Percentiles rank a stretch among this genome's conserved stretches.
Conservation (phyloP, 371 early-diverging fungal genomes). For the Rhizopus delemar region DNA sequence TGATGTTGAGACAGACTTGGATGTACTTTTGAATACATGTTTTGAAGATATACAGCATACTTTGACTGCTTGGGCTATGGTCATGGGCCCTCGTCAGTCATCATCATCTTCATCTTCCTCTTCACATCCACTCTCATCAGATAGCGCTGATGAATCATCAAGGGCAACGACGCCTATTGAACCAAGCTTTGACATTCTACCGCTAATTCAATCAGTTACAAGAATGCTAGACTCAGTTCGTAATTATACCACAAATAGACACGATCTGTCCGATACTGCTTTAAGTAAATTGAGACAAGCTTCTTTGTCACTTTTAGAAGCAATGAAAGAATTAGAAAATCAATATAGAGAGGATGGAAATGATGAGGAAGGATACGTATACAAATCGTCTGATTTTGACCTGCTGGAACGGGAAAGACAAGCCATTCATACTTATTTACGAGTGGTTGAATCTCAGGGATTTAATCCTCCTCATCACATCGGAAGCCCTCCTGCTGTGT, state of each 20-base stretch:
- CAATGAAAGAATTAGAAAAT: slow-evolving; percentile 42
- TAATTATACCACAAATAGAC: slow-evolving; percentile 46
- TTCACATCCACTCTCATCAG: not conserved
- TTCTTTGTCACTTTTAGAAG: slow-evolving; percentile 31
- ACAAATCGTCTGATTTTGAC: slow-evolving; percentile 36
- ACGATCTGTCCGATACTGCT: slow-evolving; percentile 37
- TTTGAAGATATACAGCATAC: slow-evolving; percentile 44
- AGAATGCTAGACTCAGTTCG: slow-evolving; percentile 43
- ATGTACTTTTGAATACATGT: slow-evolving; percentile 35
- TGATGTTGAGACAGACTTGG: slow-evolving; percentile 49
- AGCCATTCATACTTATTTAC: slow-evolving; percentile 37
- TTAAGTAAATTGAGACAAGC: slow-evolving; percentile 38
- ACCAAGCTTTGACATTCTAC: slow-evolving; percentile 35
- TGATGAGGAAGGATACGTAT: slow-evolving; percentile 31
- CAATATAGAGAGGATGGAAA: slow-evolving; percentile 34
- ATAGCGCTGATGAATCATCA: not conserved
- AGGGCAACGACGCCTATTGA: not conserved
- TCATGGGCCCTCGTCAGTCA: slow-evolving; percentile 24
- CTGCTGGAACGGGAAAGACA: slow-evolving; percentile 34
- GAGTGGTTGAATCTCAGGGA: slow-evolving; percentile 34
- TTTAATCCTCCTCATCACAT: slow-evolving; percentile 53
- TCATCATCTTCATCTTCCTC: not conserved
- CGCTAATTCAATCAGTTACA: slow-evolving; percentile 40
- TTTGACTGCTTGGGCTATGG: slow-evolving; percentile 40
- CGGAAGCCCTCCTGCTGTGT: slow-evolving; percentile 40